Conservation (phyloP, 345 rosid species). For the Populus davidiana region DNA sequence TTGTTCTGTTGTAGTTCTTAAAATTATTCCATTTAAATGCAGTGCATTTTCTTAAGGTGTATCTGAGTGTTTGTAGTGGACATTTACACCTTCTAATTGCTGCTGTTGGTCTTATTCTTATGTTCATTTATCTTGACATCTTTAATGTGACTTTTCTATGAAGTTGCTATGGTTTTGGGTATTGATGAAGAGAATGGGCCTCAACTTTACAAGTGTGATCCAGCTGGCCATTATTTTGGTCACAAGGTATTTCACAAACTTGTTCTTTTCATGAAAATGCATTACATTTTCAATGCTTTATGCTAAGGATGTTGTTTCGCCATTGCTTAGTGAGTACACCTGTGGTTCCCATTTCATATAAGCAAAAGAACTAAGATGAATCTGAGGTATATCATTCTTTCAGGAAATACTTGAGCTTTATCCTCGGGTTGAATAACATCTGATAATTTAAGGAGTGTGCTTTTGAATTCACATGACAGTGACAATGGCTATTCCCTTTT, state of each 20-base stretch:
- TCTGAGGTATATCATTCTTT: not conserved
- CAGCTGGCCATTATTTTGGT: conserved; percentile 98
- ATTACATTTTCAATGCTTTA: not conserved
- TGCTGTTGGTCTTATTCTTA: conserved; percentile 8
- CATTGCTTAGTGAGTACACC: not conserved
- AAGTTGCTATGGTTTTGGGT: conserved; percentile 96
- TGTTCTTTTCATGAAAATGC: not conserved
- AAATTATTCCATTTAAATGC: not conserved
- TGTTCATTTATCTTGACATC: not conserved
- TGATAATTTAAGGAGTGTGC: too few relatives aligned
- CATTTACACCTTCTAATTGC: not conserved
- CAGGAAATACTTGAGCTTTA: too few relatives aligned
- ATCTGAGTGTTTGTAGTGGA: not conserved
- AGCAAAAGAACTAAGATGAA: not conserved
- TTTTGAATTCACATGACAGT: too few relatives aligned
- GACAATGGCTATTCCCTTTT: too few relatives aligned
- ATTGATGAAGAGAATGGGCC: conserved; percentile 96
- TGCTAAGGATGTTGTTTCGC: not conserved
- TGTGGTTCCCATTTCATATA: not conserved
- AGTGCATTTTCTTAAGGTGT: not conserved
- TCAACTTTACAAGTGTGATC: conserved; percentile 89
- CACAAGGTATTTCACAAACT: conserved; percentile 66
- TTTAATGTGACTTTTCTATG: conserved; percentile 7
- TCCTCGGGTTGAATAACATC: too few relatives aligned
- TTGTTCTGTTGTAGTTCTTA: not conserved